Conservation (phyloP, 2,329 filamentous ascomycete genomes). For the Fusarium algeriense region DNA sequence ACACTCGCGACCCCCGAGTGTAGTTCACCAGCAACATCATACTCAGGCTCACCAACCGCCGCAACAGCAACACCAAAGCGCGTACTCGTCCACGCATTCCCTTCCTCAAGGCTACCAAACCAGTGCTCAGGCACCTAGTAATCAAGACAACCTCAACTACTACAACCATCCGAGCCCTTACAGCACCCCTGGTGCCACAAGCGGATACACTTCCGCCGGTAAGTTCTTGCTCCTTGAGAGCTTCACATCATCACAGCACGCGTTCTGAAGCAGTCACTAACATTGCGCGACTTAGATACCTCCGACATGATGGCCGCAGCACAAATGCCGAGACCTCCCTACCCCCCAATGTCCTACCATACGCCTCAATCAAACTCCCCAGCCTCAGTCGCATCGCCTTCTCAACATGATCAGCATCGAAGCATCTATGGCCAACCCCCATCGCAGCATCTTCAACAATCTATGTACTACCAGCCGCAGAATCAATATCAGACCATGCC, state of each 20-base stretch:
- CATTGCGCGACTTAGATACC: conserved; percentile 58
- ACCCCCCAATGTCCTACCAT: conserved; percentile 91
- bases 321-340: conserved; percentile 79
- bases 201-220: conserved; percentile 91
- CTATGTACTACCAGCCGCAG: conserved; percentile 80
- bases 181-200: conserved; percentile 82
- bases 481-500: conserved; percentile 75
- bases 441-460: conserved; percentile 81
- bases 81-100: conserved; percentile 76
- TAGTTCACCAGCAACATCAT: conserved; percentile 80
- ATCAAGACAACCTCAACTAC: conserved; percentile 77
- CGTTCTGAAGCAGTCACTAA: conserved; percentile 37
- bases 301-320: conserved; percentile 76
- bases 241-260: conserved; percentile 3
- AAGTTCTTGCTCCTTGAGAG: conserved; percentile 55
- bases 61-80: conserved; percentile 71
- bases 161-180: conserved; percentile 85
- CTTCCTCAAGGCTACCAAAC: conserved; percentile 76
- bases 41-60: conserved; percentile 72
- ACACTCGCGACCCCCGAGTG: conserved; percentile 77
- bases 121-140: conserved; percentile 70
- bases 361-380: conserved; percentile 96
- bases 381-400: conserved; percentile 90
- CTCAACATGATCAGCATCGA: conserved; percentile 89
- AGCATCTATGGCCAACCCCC: conserved; percentile 85